Base-by-base conservation (phyloP, 2,329 filamentous ascomycete genomes). In the Penicillium sclerotiorum region DNA sequence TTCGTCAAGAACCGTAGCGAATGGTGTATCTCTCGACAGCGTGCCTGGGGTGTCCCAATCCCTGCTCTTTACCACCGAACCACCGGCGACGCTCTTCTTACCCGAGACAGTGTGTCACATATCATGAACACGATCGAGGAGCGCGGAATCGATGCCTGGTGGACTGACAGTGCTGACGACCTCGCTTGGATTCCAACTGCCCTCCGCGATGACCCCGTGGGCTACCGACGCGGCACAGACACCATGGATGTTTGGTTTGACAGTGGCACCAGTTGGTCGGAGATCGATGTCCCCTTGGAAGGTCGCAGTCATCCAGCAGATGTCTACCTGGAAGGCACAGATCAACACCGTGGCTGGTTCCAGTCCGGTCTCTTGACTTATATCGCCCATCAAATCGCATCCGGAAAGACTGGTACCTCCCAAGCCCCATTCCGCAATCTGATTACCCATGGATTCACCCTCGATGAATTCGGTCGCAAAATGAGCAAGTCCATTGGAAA, bases 181-280 rank as follows among this genome's bases (percentile, higher is more conserved):
- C 74, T 80, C 20, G 83, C 82, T 1, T 99, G 93, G 93, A 78
- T 95, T 25, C 84, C 86, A 2, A 71, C 82, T 5, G 80, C 82
- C 8, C 75, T 96, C 1, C 73, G 74, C 36, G 68, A 70, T 25
- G 74, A 78, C 12, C 46, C 64, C 8, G 62, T 59, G 4, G 69
- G 74, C 5, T 94, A 87, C 65, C 77, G 81, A 40, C 87, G 94
- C 55, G 93, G 93, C 12, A 89, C 79, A 36, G 94, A 99, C 64
- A 99, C 94, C 0, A 99, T 99, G 94, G 94, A 99, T 69, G 94
- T 99, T 8, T 99, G 94, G 94, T 99, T 99, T 61, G 94, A 99
- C 69, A 97, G 94, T 58, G 94, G 94, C 5, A 96, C 89, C 42
- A 96, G 90, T 64, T 99, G 94, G 94, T 88, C 81, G 2, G 74